Evolutionary conservation across 345 rosid species (phyloP), one percentile per base, ranked within the genome.

Genomic region (Lepidium africanum): DNA sequence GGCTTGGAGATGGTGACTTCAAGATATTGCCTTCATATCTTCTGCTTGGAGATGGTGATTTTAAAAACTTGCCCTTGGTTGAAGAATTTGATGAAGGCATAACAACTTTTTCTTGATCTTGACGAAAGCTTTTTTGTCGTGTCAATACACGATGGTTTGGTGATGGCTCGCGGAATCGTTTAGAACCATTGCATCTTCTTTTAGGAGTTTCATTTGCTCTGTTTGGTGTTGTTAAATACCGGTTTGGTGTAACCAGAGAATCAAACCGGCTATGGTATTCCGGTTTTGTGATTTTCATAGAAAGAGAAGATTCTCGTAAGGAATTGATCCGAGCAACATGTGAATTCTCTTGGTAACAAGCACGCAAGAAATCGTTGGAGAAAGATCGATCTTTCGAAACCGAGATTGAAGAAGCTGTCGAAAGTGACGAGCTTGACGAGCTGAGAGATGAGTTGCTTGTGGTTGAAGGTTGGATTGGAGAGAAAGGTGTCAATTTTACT

Each of bases 291-390:
- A 59, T 52, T 60, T 64, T 54, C 9, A 77, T 52, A 6, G 69
- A 57, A 23, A 76, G 77, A 41, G 87, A 69, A 49, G 75, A 55
- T 71, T 81, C 83, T 70, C 84, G 85, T 72, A 86, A 80, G 1
- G 90, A 89, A 69, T 76, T 80, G 69, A 86, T 80, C n/a, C 80
- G 83, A 62, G 78, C 63, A 15, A 86, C 65, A 39, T 90, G 96
- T 4, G 93, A 90, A 63, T 92, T 88, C 57, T 88, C 96, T 80
- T 82, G 84, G 17, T 83, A 68, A 67, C 97, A 90, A 5, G 97
- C 82, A 77, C 84, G 80, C 75, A 92, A 77, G 66, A 86, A 90
- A 73, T 90, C 96, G 15, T 88, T 88, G 37, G 96, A 88, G 72
- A 92, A 92, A 13, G 93, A 85, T 23, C 96, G 63, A 5, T 86